phyloP scores from a whole-genome alignment of 108 stramenopile species.

The Heterococcus sp. region DNA sequence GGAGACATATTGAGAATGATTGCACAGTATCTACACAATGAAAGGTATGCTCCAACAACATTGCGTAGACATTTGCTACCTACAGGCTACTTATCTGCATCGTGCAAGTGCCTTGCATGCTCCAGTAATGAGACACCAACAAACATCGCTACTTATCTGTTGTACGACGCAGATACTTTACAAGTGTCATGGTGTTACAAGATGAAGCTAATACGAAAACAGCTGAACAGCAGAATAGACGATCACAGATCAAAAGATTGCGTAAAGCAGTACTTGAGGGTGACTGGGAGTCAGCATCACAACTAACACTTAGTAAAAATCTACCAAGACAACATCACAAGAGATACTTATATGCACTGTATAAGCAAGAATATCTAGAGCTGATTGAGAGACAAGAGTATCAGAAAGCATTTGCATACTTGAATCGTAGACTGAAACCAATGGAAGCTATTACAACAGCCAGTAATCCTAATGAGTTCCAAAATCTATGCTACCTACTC shows the following conservation, averaged over 20 bases:
- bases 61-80: too few relatives aligned
- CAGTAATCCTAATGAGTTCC: constrained; percentile 37
- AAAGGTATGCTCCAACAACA: too few relatives aligned
- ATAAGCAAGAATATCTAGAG: constrained; percentile 45
- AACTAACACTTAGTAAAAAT: constrained; percentile 24
- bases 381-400: constrained; percentile 47
- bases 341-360: constrained; percentile 30
- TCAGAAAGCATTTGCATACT: constrained; percentile 41
- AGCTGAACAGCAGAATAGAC: constrained; percentile 29
- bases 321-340: constrained; percentile 31
- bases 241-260: constrained; percentile 32
- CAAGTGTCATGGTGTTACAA: constrained; percentile 25
- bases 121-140: too few relatives aligned
- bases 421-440: constrained; percentile 39
- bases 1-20: constrained; percentile 33
- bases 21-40: constrained; percentile 32
- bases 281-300: constrained; percentile 15
- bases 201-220: constrained; percentile 47
- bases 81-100: too few relatives aligned
- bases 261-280: constrained; percentile 38
- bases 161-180: constrained; percentile 1
- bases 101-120: too few relatives aligned
- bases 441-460: constrained; percentile 45
- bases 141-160: not conserved
- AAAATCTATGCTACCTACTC: constrained; percentile 50